These are phyloP conservation scores for Ceratocystis papillata DNA, from an alignment of 2,329 filamentous ascomycete species.

Conservation along the genomic window DNA sequence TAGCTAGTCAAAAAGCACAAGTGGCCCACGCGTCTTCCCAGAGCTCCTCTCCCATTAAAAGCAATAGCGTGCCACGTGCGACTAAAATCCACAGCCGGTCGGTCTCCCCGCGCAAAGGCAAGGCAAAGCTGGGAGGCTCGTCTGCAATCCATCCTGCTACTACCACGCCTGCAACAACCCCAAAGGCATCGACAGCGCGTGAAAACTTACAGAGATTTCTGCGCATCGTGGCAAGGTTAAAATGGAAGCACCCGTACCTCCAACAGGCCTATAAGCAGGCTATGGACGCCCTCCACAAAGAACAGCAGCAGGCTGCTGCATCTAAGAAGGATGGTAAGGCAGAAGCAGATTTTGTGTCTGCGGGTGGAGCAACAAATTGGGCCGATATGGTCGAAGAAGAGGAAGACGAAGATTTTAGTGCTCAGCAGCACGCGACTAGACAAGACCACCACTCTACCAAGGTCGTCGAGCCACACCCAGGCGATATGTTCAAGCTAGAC, in stretches of 20 bases:
- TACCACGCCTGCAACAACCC: slow-evolving; percentile 12
- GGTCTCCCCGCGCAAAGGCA: background rate
- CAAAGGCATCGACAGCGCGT: slow-evolving; percentile 2
- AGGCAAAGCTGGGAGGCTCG: background rate
- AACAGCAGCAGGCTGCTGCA: background rate
- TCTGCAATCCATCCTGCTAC: slow-evolving; percentile 10
- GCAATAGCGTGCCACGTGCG: background rate
- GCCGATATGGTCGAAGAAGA: slow-evolving; percentile 19
- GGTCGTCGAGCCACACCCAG: slow-evolving; percentile 41
- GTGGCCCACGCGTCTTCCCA: background rate
- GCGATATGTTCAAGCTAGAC: slow-evolving; percentile 60
- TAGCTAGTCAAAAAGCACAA: background rate
- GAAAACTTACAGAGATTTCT: slow-evolving; percentile 25
- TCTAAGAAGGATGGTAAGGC: background rate
- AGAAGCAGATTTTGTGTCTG: background rate
- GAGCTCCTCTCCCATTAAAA: background rate
- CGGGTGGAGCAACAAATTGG: slow-evolving; percentile 13
- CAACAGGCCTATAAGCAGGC: slow-evolving; percentile 47
- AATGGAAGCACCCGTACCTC: slow-evolving; percentile 54
- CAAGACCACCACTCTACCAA: background rate
- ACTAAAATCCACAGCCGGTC: background rate
- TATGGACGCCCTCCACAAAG: slow-evolving; percentile 27
- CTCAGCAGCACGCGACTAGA: background rate
- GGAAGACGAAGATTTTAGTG: slow-evolving; percentile 28
- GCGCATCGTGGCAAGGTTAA: slow-evolving; percentile 36